Conservation (phyloP, 2,329 filamentous ascomycete species). For the Falciphora oryzae region DNA sequence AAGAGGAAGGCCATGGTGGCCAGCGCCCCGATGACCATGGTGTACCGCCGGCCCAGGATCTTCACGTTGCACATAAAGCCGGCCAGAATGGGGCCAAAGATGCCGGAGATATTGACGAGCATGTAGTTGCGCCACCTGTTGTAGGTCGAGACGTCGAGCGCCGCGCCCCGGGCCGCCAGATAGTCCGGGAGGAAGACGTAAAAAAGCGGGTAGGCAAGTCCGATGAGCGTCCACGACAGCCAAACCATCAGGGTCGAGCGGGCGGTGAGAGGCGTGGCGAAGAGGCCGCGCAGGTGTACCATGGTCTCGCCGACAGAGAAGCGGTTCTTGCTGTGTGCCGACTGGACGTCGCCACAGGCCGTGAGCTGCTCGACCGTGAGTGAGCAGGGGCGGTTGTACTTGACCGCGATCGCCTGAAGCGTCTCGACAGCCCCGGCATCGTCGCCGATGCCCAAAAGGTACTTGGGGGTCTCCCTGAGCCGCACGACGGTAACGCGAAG, state of each 20-base stretch:
- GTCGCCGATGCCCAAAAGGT: conserved; percentile 31
- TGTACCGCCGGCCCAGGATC: conserved; percentile 56
- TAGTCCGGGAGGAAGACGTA: conserved; percentile 69
- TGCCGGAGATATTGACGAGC: conserved; percentile 59
- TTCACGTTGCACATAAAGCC: conserved; percentile 57
- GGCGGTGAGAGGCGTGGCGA: conserved; percentile 52
- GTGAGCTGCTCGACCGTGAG: conserved; percentile 40
- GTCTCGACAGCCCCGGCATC: conserved; percentile 30
- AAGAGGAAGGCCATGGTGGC: conserved; percentile 68
- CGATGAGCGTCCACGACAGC: conserved; percentile 64
- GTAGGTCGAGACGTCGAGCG: conserved; percentile 45
- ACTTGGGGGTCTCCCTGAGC: conserved; percentile 36
- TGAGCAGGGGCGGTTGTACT: conserved; percentile 33
- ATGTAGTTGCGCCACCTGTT: conserved; percentile 69
- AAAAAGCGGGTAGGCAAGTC: conserved; percentile 68
- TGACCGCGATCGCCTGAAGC: conserved; percentile 34
- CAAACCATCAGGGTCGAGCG: conserved; percentile 60
- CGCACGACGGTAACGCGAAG: conserved; percentile 36
- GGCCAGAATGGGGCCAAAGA: conserved; percentile 64
- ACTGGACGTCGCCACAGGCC: conserved; percentile 37
- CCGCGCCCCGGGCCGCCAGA: conserved; percentile 52
- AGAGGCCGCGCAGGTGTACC: conserved; percentile 60
- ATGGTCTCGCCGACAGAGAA: conserved; percentile 28
- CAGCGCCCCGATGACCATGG: conserved; percentile 60
- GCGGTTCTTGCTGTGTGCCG: conserved; percentile 28